A percentile compares a stretch with the other conserved stretches of the same genome.
These are phyloP conservation scores for Xylaria digitata DNA, from an alignment of 2,329 filamentous ascomycete genomes.

Conservation along the genomic window DNA sequence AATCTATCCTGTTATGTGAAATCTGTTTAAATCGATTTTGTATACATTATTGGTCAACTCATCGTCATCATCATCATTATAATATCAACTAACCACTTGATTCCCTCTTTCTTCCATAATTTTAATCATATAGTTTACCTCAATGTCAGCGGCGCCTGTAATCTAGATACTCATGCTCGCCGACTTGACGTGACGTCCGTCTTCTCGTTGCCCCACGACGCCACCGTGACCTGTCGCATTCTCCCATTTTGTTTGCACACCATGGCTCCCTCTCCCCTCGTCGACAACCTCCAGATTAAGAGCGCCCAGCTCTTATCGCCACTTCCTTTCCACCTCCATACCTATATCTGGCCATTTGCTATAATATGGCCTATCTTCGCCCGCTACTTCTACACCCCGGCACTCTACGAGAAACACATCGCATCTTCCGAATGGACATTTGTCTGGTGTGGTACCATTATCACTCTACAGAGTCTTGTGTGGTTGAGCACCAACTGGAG, in stretches of 20 bases:
- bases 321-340: conserved; percentile 80
- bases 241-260: conserved; percentile 16
- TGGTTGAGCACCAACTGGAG: conserved; percentile 99
- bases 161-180: conserved; percentile 32
- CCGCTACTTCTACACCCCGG: conserved; percentile 83
- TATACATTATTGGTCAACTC: too few species aligned
- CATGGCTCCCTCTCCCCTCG: conserved; percentile 67
- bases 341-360: conserved; percentile 93
- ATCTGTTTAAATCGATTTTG: too few species aligned
- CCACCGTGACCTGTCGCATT: conserved; percentile 6
- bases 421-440: conserved; percentile 98
- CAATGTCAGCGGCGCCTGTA: conserved; percentile 4
- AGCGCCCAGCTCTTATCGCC: conserved; percentile 89
- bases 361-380: conserved; percentile 94
- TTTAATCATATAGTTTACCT: too few species aligned
- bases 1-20: too few species aligned
- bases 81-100: too few species aligned
- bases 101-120: too few species aligned
- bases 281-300: conserved; percentile 91
- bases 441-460: conserved; percentile 88
- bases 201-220: not conserved
- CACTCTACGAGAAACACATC: conserved; percentile 91
- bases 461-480: conserved; percentile 86
- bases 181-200: conserved; percentile 29
- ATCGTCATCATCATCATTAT: too few species aligned